Base-by-base conservation (phyloP, 2,329 filamentous ascomycete genomes). In the Setomelanomma holmii region DNA sequence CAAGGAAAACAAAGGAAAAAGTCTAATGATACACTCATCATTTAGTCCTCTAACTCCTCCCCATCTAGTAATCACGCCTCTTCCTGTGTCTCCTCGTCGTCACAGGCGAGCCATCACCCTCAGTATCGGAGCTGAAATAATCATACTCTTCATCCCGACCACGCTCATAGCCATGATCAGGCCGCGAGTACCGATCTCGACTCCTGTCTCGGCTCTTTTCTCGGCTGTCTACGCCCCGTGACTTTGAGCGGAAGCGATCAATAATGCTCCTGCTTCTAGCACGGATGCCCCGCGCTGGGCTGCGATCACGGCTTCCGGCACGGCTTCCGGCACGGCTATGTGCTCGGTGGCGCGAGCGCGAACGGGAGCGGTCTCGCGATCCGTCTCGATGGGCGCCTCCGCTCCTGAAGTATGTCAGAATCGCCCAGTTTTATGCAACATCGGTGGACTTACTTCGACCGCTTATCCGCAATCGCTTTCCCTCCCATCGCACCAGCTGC, bases 401-500 rank as follows among this genome's bases (percentile, higher is more conserved):
- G 40, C 54, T 63, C 41, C 64, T 67, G 23, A 14, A 21, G 7
- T 23, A 16, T 34, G 30, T 36, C 21, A 49, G 45, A 20, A 41
- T 30, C 39, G 21, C 16, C 5, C 10, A 10, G 4, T 16, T 27
- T 19, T 16, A 8, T 34, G 3, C 2, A 6, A 24, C 10, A 41
- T 2, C 7, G 22, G 16, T 3, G 17, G n/a, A 57, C 55, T 23
- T 45, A 63, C 60, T 57, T 59, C 10, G 58, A 61, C 8, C 60
- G 44, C 33, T 51, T 49, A 22, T 55, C 44, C 24, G 62, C 60
- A 19, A 67, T 52, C n/a, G 56, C 66, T 34, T 66, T 63, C 4
- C 63, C 69, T 34, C 71, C 71, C 19, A 73, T 45, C 16, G 66
- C 71, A 48, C 71, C 71, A 20, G 72, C 68, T 19, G 71, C 72